Percentiles rank a stretch among this genome's conserved stretches.
Evolutionary conservation across 192 early-diverging fungal genomes (phyloP).

Genomic region (Umbelopsis sp.): DNA sequence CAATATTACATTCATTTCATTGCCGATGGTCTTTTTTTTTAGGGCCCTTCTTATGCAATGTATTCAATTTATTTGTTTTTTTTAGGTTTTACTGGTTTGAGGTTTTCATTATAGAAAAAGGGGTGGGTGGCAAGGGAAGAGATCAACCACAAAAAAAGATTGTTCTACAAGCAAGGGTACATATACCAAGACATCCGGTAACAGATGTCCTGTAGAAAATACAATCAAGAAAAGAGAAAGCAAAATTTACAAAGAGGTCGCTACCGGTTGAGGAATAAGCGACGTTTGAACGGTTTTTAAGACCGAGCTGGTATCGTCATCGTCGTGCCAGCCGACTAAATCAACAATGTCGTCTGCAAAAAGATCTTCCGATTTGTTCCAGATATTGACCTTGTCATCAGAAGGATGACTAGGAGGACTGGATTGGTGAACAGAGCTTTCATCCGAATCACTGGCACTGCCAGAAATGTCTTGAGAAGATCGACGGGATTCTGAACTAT

Average conservation of each 20-base stretch:
- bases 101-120: no score
- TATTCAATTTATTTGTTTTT: no score
- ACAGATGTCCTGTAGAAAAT: not conserved
- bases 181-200: not conserved
- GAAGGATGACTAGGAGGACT: slow-evolving; percentile 18
- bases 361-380: slow-evolving; percentile 14
- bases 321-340: slow-evolving; percentile 20
- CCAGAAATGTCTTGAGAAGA: slow-evolving; percentile 14
- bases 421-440: slow-evolving; percentile 16
- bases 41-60: no score
- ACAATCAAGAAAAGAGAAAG: not conserved
- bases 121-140: no score
- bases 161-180: not conserved
- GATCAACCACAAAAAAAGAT: no score
- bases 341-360: slow-evolving; percentile 13
- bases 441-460: slow-evolving; percentile 19
- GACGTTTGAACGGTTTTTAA: slow-evolving; percentile 12
- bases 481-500: not conserved
- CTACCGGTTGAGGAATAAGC: not conserved
- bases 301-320: slow-evolving; percentile 3
- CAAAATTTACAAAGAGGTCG: slow-evolving; percentile 19
- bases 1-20: no score
- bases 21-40: no score
- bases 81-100: no score
- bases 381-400: slow-evolving; percentile 12